Evolutionary conservation across 805 yeast species (phyloP).

Genomic region (Nakazawaea sp.): DNA sequence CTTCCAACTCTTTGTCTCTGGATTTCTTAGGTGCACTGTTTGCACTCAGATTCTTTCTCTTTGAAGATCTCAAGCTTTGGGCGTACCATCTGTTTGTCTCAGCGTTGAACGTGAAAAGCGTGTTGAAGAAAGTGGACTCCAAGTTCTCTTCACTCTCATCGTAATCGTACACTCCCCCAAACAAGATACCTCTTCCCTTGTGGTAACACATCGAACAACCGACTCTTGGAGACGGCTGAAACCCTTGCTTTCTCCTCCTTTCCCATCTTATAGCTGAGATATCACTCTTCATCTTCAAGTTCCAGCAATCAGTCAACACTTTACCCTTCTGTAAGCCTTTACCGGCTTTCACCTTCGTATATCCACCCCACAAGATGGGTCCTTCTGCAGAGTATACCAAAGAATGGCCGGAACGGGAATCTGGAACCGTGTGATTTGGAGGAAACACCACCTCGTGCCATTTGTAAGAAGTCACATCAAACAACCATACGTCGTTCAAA

Average conservation of each 20-base stretch:
- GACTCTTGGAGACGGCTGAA: slow-evolving; percentile 88
- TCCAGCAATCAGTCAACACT: slow-evolving; percentile 81
- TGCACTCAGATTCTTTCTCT: slow-evolving; percentile 34
- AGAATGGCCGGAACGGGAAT: slow-evolving; percentile 91
- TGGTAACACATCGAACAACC: slow-evolving; percentile 88
- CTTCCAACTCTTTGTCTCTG: slow-evolving; percentile 78
- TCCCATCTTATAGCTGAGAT: slow-evolving; percentile 78
- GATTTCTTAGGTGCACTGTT: slow-evolving; percentile 27
- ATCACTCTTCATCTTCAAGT: slow-evolving; percentile 79
- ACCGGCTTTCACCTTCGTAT: slow-evolving; percentile 84
- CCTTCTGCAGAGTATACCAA: slow-evolving; percentile 76
- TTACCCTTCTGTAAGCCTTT: slow-evolving; percentile 90
- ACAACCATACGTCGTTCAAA: slow-evolving; percentile 82
- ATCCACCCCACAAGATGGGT: slow-evolving; percentile 86
- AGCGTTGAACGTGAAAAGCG: slow-evolving; percentile 71
- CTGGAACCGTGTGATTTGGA: slow-evolving; percentile 73
- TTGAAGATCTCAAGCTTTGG: slow-evolving; percentile 53
- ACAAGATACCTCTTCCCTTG: slow-evolving; percentile 85
- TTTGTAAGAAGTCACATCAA: slow-evolving; percentile 81
- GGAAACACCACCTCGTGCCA: slow-evolving; percentile 92
- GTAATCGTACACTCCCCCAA: slow-evolving; percentile 93
- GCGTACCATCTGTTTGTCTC: slow-evolving; percentile 89
- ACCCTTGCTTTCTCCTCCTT: slow-evolving; percentile 82
- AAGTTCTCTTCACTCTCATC: slow-evolving; percentile 93
- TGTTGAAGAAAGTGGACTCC: slow-evolving; percentile 79